A percentile compares a stretch with the other conserved stretches of the same genome.
These are phyloP conservation scores for Escovopsis sp. DNA, from an alignment of 2,329 filamentous ascomycete genomes.

Conservation along the genomic window DNA sequence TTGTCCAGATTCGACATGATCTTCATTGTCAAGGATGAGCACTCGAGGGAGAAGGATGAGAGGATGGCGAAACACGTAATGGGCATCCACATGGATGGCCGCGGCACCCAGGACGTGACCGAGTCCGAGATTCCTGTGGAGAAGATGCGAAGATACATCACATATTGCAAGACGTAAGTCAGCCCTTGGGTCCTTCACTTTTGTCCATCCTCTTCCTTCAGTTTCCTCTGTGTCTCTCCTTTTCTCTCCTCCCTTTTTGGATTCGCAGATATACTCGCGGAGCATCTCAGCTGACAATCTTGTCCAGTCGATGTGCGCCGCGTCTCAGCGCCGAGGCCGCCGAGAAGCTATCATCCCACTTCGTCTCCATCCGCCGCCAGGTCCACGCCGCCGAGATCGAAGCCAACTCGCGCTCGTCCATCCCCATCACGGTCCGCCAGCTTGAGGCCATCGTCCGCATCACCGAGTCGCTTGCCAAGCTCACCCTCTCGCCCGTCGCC, in stretches of 20 bases:
- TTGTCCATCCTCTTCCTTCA: not conserved
- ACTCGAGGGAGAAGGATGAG: conserved; percentile 79
- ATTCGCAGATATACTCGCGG: too few relatives aligned
- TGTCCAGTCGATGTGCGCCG: conserved; percentile 66
- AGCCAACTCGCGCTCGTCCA: conserved; percentile 78
- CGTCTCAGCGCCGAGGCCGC: conserved; percentile 80
- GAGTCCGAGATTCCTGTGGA: conserved; percentile 87
- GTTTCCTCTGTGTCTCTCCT: not conserved
- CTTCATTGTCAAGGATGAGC: conserved; percentile 94
- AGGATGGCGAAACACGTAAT: conserved; percentile 94
- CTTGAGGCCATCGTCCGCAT: conserved; percentile 96
- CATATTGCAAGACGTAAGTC: conserved; percentile 87
- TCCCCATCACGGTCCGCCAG: conserved; percentile 94
- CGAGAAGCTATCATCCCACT: conserved; percentile 92
- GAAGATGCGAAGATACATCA: conserved; percentile 94
- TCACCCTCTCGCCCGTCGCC: conserved; percentile 71
- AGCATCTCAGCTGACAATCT: not conserved
- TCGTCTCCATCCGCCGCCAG: conserved; percentile 88
- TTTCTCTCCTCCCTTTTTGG: too few relatives aligned
- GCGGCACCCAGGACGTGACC: conserved; percentile 63
- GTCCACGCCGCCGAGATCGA: conserved; percentile 84
- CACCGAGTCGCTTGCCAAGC: conserved; percentile 85
- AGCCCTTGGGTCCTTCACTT: not conserved
- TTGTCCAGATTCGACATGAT: conserved; percentile 99
- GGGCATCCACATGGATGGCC: conserved; percentile 87